phyloP scores from a whole-genome alignment of 2,329 filamentous ascomycete species.

The Mycogone perniciosa region DNA sequence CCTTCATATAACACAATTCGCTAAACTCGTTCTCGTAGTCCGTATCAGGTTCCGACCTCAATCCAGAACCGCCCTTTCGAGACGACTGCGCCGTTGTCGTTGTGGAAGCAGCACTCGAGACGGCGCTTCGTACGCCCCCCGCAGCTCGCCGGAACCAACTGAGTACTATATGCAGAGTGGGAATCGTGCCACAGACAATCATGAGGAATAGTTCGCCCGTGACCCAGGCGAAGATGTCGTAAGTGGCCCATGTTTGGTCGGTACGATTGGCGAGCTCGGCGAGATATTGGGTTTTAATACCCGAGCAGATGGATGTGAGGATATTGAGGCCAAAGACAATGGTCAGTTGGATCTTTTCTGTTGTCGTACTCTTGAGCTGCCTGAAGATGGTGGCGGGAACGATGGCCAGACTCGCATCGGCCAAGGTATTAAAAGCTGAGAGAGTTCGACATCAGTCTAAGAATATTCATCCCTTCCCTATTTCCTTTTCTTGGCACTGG shows the following conservation, averaged over 20 bases:
- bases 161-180: slow-evolving; percentile 16
- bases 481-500: not conserved
- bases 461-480: not conserved
- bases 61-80: slow-evolving; percentile 3
- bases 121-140: slow-evolving; percentile 1
- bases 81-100: not conserved
- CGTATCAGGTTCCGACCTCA: slow-evolving; percentile 3
- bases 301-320: slow-evolving; percentile 19
- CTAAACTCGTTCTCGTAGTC: slow-evolving; percentile 11
- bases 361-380: slow-evolving; percentile 71
- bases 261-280: slow-evolving; percentile 17
- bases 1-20: slow-evolving; percentile 11
- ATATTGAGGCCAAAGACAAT: slow-evolving; percentile 20
- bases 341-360: slow-evolving; percentile 65
- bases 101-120: not conserved
- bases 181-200: slow-evolving; percentile 18
- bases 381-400: slow-evolving; percentile 38
- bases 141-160: slow-evolving; percentile 10
- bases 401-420: slow-evolving; percentile 18
- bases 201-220: slow-evolving; percentile 20
- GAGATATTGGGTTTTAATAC: slow-evolving; percentile 20
- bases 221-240: slow-evolving; percentile 19
- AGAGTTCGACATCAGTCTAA: not conserved
- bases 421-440: slow-evolving; percentile 19
- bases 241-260: slow-evolving; percentile 19